Conservation (phyloP, 2,329 filamentous ascomycete species). For the Camptophora hylomeconis region DNA sequence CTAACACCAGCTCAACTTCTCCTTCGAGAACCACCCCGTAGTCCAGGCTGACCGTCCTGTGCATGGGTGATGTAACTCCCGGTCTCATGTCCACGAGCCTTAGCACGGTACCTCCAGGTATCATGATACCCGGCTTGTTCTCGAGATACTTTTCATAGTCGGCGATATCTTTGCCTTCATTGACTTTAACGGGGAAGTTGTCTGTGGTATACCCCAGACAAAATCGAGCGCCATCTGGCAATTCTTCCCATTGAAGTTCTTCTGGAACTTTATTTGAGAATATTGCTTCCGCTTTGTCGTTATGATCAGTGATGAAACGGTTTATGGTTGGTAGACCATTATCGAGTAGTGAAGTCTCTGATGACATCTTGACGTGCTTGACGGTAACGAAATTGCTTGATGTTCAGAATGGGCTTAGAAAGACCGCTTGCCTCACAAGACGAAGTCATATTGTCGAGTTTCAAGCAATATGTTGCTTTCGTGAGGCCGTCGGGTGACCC, state of each 20-base stretch:
- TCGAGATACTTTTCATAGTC: slow-evolving; percentile 10
- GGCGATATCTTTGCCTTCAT: slow-evolving; percentile 8
- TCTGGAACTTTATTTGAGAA: slow-evolving; percentile 4
- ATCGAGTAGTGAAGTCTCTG: no score
- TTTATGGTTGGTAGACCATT: slow-evolving; percentile 5
- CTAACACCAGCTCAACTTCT: slow-evolving; percentile 36
- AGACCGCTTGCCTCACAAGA: no score
- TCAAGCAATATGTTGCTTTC: no score
- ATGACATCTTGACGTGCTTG: no score
- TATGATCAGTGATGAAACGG: slow-evolving; percentile 10
- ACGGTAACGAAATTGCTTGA: no score
- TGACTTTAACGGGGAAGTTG: slow-evolving; percentile 8
- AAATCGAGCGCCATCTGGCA: slow-evolving; percentile 3
- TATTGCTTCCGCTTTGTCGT: slow-evolving; percentile 5
- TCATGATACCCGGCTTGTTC: slow-evolving; percentile 10
- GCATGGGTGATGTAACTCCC: slow-evolving; percentile 30
- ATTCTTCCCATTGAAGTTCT: slow-evolving; percentile 1
- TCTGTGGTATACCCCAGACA: slow-evolving; percentile 11
- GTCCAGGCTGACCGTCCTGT: slow-evolving; percentile 42
- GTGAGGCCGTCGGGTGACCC: no score
- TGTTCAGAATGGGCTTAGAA: no score
- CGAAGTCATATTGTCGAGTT: no score
- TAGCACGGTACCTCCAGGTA: slow-evolving; percentile 11
- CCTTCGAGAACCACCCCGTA: slow-evolving; percentile 44
- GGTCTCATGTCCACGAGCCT: slow-evolving; percentile 34